Base-by-base conservation (phyloP, 495 filamentous ascomycete genomes). In the Tuber borchii region DNA sequence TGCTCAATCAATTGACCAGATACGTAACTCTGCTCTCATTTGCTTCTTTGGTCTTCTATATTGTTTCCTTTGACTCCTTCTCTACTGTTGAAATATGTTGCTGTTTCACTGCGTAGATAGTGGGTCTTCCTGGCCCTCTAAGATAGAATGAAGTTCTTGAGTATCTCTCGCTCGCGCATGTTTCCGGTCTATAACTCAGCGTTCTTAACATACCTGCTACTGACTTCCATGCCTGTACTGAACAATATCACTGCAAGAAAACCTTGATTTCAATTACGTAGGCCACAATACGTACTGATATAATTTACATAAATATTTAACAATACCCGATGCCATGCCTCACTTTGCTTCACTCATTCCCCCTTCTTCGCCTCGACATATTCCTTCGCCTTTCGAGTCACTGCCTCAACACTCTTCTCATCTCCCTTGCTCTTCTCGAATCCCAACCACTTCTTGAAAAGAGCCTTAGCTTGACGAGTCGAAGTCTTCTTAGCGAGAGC, bases 381-480 rank as follows among this genome's bases (percentile, higher is more conserved):
- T 78, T 92, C 90, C 76, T 88, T 89, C 22, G 93, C 93, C 84
- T 89, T 91, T 14, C 89, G 90, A 81, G 90, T 90, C 46, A 93
- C 92, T 73, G 87, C 88, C 80, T 93, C 91, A 71, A 90, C 86
- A 78, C 87, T 88, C 87, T 92, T 93, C 74, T 87, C 84, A 80
- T 92, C 89, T 6, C 91, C 92, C 74, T 87, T 86, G 84, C 89
- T 89, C 85, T 90, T 90, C 86, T 97, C 93, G 85, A 90, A 95
- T 77, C 88, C 86, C 75, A 91, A 87, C 93, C 93, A 97, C 79
- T 92, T 88, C 83, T 91, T 90, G 83, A 96, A 97, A 86, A 94
- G 90, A 80, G 88, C 90, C 82, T 91, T 90, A 3, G 93, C 93
- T 77, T 80, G 72, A 71, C 78, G 71, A 40, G 76, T n/a, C 43